Conservation (phyloP, 1,284 basidiomycete genomes). For the Inonotus hispidus region DNA sequence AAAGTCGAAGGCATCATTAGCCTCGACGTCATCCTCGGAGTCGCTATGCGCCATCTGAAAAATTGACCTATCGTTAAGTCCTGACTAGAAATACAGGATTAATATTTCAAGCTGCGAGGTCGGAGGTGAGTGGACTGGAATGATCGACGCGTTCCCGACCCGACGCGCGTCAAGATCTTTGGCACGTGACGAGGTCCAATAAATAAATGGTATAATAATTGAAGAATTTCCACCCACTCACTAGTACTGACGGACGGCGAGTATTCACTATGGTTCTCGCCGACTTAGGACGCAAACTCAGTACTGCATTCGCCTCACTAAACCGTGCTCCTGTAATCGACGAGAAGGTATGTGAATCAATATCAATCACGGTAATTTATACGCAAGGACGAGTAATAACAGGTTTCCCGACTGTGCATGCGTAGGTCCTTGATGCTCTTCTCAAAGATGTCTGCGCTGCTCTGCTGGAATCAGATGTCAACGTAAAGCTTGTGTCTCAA, state of each 20-base stretch:
- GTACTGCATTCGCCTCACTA: constrained; percentile 88
- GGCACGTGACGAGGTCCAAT: neutral
- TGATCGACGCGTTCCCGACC: neutral
- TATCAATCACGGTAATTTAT: constrained; percentile 10
- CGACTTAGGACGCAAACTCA: constrained; percentile 92
- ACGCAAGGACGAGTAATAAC: constrained; percentile 13
- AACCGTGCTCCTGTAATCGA: constrained; percentile 83
- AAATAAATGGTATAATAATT: too few species aligned
- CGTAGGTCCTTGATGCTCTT: constrained; percentile 84
- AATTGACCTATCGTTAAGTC: neutral
- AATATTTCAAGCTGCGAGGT: neutral
- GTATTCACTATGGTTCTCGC: constrained; percentile 78
- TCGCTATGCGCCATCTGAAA: constrained; percentile 49
- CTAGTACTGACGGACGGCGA: neutral
- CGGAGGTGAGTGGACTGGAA: neutral
- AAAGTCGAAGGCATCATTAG: constrained; percentile 48
- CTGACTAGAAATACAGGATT: neutral
- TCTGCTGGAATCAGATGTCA: constrained; percentile 95
- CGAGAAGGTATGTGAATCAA: constrained; percentile 64
- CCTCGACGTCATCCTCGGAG: constrained; percentile 64
- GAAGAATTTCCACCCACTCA: neutral
- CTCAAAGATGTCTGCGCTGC: constrained; percentile 96
- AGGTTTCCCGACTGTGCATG: neutral
- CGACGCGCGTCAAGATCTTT: neutral
- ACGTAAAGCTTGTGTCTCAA: constrained; percentile 91